phyloP scores from a whole-genome alignment of 2,329 filamentous ascomycete genomes.

The Xylariaceae sp. region DNA sequence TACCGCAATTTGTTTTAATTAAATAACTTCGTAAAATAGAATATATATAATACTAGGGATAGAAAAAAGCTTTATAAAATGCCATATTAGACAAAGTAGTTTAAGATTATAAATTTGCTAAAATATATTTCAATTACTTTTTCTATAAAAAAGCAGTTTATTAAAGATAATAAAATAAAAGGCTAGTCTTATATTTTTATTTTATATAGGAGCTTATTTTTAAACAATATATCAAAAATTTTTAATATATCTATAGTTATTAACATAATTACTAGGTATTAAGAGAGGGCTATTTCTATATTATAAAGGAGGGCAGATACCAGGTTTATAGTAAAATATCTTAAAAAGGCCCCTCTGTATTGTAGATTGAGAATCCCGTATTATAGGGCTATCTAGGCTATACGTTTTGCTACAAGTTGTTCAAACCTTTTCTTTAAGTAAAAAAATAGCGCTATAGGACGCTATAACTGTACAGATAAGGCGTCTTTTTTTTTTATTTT shows the following conservation, averaged over 20 bases:
- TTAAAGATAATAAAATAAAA: background rate
- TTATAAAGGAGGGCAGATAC: background rate
- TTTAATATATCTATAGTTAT: background rate
- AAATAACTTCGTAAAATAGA: background rate
- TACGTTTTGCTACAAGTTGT: background rate
- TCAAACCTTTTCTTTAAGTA: background rate
- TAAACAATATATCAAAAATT: background rate
- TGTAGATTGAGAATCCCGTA: background rate
- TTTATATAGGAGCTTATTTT: background rate
- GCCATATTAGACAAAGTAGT: too few species aligned
- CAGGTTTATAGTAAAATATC: background rate
- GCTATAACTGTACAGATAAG: background rate
- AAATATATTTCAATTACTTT: background rate
- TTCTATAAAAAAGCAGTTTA: background rate
- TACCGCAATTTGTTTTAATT: background rate
- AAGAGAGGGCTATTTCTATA: background rate
- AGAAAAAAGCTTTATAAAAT: background rate
- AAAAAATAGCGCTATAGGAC: background rate
- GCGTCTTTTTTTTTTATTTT: background rate
- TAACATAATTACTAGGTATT: background rate
- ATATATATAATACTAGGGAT: background rate
- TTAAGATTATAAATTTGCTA: too few species aligned
- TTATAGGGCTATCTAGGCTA: background rate
- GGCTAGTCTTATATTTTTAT: background rate
- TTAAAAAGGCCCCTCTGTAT: background rate